Percentiles rank a stretch among this genome's conserved stretches.
Evolutionary conservation across 1,284 basidiomycete genomes (phyloP).

Genomic region (Trametes hirsuta): DNA sequence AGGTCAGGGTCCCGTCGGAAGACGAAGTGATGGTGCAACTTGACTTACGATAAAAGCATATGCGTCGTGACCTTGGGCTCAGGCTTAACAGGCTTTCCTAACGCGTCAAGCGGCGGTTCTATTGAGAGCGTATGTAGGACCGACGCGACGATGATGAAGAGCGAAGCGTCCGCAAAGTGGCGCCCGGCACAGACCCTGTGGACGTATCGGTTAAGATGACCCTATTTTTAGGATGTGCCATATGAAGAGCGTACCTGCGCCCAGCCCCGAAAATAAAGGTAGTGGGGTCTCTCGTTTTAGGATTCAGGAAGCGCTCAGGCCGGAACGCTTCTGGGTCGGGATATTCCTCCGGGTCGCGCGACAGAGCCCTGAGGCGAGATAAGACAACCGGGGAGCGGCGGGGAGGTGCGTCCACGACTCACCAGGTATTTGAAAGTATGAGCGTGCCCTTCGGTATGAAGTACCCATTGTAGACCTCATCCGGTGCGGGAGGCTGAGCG

Average conservation of each 20-base stretch:
- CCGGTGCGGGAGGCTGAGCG: slow-evolving; percentile 17
- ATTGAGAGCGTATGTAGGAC: slow-evolving; percentile 24
- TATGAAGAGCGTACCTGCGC: slow-evolving; percentile 5
- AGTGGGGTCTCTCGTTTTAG: slow-evolving; percentile 12
- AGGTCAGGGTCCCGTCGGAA: too few relatives aligned
- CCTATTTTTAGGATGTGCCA: too few relatives aligned
- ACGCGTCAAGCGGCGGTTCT: neutral
- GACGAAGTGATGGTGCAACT: too few relatives aligned
- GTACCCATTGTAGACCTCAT: slow-evolving; percentile 19
- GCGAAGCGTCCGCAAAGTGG: slow-evolving; percentile 18
- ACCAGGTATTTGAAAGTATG: slow-evolving; percentile 22
- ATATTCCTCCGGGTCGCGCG: slow-evolving; percentile 20
- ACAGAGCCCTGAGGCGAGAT: slow-evolving; percentile 14
- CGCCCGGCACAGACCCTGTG: slow-evolving; percentile 25
- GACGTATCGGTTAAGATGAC: too few relatives aligned
- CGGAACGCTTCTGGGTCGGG: slow-evolving; percentile 19
- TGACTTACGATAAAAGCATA: slow-evolving; percentile 7
- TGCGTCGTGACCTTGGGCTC: slow-evolving; percentile 6
- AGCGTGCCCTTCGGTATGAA: slow-evolving; percentile 19
- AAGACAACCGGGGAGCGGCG: too few relatives aligned
- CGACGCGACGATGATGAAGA: slow-evolving; percentile 25
- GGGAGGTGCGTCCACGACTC: neutral
- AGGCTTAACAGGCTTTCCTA: slow-evolving; percentile 2
- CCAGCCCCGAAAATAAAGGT: slow-evolving; percentile 18
- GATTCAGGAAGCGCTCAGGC: slow-evolving; percentile 19